Conservation (phyloP, 75 land plant species). For the Cryptomeria japonica region DNA sequence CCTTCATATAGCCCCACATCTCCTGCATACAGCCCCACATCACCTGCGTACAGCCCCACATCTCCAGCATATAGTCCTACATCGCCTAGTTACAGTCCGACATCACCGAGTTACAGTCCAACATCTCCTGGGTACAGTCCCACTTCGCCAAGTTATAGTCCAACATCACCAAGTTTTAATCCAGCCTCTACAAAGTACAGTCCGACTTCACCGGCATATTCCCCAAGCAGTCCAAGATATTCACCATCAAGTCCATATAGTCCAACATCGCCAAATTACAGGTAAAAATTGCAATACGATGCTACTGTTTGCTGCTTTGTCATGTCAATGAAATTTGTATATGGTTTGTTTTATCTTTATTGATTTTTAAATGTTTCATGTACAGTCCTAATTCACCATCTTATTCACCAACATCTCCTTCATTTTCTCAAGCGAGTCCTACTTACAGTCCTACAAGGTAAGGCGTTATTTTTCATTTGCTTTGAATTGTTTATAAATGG, state of each 20-base stretch:
- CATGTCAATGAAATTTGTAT: not conserved
- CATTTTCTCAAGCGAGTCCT: slow-evolving; percentile 86
- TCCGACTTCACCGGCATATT: slow-evolving; percentile 78
- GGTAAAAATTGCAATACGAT: slow-evolving; percentile 23
- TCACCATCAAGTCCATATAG: slow-evolving; percentile 80
- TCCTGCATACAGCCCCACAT: slow-evolving; percentile 90
- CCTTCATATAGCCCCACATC: slow-evolving; percentile 90
- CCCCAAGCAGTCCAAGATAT: slow-evolving; percentile 78
- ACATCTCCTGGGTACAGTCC: slow-evolving; percentile 90
- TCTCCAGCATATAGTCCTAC: slow-evolving; percentile 92
- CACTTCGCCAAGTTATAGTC: slow-evolving; percentile 69
- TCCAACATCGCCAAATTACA: slow-evolving; percentile 88
- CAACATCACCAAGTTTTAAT: slow-evolving; percentile 74
- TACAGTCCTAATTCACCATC: slow-evolving; percentile 95
- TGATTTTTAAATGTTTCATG: not conserved
- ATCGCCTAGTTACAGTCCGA: slow-evolving; percentile 85
- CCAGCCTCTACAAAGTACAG: slow-evolving; percentile 82
- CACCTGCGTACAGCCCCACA: slow-evolving; percentile 91
- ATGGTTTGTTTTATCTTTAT: not conserved
- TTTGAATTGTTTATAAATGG: not conserved
- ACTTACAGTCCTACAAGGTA: slow-evolving; percentile 90
- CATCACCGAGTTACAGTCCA: slow-evolving; percentile 84
- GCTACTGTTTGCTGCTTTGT: not conserved
- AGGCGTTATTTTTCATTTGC: not conserved
- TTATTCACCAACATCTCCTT: slow-evolving; percentile 96